A percentile compares a stretch with the other conserved stretches of the same genome.
These are phyloP conservation scores for Epicoccum nigrum DNA, from an alignment of 2,329 filamentous ascomycete species.

Conservation along the genomic window DNA sequence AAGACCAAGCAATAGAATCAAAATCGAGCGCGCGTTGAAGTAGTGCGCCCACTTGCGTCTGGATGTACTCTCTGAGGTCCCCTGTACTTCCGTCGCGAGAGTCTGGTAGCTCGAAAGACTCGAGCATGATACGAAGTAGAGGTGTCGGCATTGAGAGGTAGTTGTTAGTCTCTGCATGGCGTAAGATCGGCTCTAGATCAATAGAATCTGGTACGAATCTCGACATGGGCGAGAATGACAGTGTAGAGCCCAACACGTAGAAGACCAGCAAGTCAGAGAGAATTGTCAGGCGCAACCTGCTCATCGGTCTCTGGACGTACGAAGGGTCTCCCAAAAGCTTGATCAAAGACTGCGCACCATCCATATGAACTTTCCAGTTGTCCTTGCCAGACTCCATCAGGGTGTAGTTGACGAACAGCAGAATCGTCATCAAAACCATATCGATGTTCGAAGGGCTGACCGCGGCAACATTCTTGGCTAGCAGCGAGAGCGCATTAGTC, in stretches of 20 bases:
- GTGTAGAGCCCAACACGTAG: conserved; percentile 43
- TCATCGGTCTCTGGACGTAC: conserved; percentile 39
- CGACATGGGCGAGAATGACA: conserved; percentile 36
- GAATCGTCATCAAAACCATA: conserved; percentile 53
- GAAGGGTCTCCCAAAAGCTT: conserved; percentile 44
- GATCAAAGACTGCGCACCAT: conserved; percentile 57
- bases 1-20: conserved; percentile 42
- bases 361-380: conserved; percentile 59
- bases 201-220: conserved; percentile 40
- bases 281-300: conserved; percentile 39
- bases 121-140: conserved; percentile 46
- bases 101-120: conserved; percentile 43
- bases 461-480: conserved; percentile 43
- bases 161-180: conserved; percentile 49
- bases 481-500: conserved; percentile 53
- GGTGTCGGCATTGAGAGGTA: conserved; percentile 47
- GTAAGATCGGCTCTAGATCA: conserved; percentile 43
- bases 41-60: conserved; percentile 34
- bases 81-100: conserved; percentile 20
- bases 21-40: conserved; percentile 39
- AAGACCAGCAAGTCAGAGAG: conserved; percentile 47
- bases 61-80: conserved; percentile 22
- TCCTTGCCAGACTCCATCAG: conserved; percentile 58
- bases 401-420: conserved; percentile 58
- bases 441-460: conserved; percentile 46